Evolutionary conservation across 148 eudicot genomes (phyloP), one percentile per base, ranked within the genome.

Genomic region (Pouteria glomerata): DNA sequence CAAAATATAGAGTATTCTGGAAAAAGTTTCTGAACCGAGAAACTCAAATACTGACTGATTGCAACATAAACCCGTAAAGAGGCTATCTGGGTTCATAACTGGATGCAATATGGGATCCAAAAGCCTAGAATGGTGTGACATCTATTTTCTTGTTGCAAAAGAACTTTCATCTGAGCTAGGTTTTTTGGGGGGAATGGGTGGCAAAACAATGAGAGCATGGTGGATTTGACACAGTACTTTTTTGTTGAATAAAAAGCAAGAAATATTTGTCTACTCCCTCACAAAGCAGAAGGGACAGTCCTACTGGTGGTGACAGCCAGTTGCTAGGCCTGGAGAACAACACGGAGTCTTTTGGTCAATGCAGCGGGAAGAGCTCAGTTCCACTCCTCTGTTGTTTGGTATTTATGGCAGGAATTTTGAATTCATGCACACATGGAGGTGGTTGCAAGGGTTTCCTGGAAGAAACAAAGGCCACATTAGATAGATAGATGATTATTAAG

Each of bases 11-110:
- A 74, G 74, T 73, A 30, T 77, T 76, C 45, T 95, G 99, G 99
- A 77, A 77, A 57, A 89, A 80, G 77, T 90, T 67, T 76, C 44
- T 95, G 71, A 83, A 78, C 70, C 74, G 73, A 73, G 92, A 89
- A 52, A 84, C 86, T 77, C 89, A 72, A 29, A 82, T 81, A 76
- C 75, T 88, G 70, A 85, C 83, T 57, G 99, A 89, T 63, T 95
- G 99, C 84, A 95, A 95, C 74, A 92, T 95, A 75, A 91, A 70
- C 76, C 83, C 86, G 14, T 89, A 75, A 71, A 63, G 77, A 74
- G 66, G 35, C 24, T 72, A 57, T 44, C 31, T 57, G 7, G 23
- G 21, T 26, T 21, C 15, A 61, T 56, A 39, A 21, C n/a, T 73
- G 24, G 7, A 23, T 37, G 24, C 14, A 58, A 26, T 57, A 18